Base-by-base conservation (phyloP, 805 yeast species). In the Saccharomycopsis lassenensis region DNA sequence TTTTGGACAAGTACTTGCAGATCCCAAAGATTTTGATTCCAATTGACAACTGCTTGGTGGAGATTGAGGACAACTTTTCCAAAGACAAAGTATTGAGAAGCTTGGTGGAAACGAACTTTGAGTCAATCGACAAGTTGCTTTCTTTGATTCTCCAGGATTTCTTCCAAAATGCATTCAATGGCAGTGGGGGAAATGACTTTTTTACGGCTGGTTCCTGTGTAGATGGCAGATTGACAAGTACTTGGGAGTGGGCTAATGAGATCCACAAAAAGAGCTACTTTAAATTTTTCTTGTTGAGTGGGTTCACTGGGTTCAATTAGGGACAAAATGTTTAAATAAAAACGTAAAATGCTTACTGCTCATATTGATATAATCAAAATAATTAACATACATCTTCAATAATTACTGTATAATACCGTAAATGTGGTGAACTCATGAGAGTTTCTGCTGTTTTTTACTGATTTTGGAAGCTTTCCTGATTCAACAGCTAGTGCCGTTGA, bases 151-250 rank as follows among this genome's bases (percentile, higher is more conserved):
- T 60, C 18, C 63, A 59, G 34, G 65, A 62, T 39, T 71, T 71
- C 48, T 71, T 70, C 57, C 58, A 63, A 35, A 74, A 67, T 45
- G 77, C 75, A 1, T 71, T 78, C 54, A 85, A 79, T 52, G 87
- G 91, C 2, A 75, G 84, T 7, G 93, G 93, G 32, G 86, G 87
- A 7, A 85, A 80, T 50, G 81, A 81, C 54, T 81, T 77, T 54
- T 80, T 76, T 52, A 80, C 79, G 65, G 83, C 86, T 21, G 93
- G 93, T 2, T 74, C 83, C 2, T 81, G 93, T 57, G 81, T 81
- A 33, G 93, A 81, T 53, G 93, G 91, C 15, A 69, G 87, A 36
- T 59, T 81, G 32, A 81, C 91, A 0, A 71, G 81, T 36, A 83
- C 86, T 2, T 82, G 89, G 84, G 82, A 80, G 49, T 82, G 83